phyloP scores from a whole-genome alignment of 345 rosid species.

The Eucalyptus camaldulensis region DNA sequence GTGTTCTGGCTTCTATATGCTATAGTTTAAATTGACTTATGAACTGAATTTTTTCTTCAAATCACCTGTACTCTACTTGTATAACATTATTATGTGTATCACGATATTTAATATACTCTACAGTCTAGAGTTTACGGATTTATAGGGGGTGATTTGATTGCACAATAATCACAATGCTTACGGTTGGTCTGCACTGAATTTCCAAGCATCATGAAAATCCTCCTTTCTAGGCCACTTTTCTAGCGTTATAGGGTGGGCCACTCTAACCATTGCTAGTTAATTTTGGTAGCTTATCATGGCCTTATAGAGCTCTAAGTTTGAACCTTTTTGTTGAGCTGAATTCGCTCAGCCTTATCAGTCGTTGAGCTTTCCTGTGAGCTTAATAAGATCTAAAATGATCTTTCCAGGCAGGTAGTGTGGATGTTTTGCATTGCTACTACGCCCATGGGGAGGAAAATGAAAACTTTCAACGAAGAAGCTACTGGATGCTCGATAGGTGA shows the following conservation, averaged over 20 bases:
- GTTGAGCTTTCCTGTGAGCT: background rate
- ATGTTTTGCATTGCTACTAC: constrained; percentile 89
- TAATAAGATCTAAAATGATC: background rate
- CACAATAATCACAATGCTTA: background rate
- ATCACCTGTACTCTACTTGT: background rate
- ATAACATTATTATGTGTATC: background rate
- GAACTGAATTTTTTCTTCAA: background rate
- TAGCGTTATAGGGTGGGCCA: background rate
- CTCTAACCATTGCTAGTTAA: background rate
- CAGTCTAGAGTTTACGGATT: background rate
- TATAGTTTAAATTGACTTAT: background rate
- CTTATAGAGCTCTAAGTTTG: background rate
- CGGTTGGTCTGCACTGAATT: background rate
- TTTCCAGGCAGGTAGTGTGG: constrained; percentile 67
- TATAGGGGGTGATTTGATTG: background rate
- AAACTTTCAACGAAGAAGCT: constrained; percentile 73
- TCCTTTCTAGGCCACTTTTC: background rate
- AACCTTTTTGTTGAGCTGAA: background rate
- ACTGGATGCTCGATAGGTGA: constrained; percentile 96
- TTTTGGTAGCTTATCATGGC: background rate
- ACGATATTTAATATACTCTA: background rate
- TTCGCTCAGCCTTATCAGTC: background rate
- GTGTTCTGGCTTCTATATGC: background rate
- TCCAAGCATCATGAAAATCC: background rate
- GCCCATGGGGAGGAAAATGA: constrained; percentile 92